phyloP scores from a whole-genome alignment of 768 basidiomycete genomes.

The Dendrothele bispora region DNA sequence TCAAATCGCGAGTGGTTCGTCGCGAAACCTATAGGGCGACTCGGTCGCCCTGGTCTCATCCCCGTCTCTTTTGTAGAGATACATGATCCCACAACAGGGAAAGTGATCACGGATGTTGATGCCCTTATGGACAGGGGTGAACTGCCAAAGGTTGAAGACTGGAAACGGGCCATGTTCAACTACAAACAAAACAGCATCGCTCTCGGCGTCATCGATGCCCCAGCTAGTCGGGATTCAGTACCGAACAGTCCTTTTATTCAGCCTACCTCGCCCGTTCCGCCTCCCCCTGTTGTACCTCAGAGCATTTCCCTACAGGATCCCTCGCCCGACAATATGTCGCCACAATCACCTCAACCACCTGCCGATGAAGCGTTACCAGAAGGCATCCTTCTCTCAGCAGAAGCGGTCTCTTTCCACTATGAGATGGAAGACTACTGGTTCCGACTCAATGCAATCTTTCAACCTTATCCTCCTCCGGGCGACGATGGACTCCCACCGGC shows the following conservation, averaged over 20 bases:
- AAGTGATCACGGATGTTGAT: constrained; percentile 72
- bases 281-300: constrained; percentile 16
- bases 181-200: constrained; percentile 98
- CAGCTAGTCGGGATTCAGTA: constrained; percentile 40
- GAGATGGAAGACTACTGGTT: constrained; percentile 99
- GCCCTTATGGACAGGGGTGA: constrained; percentile 83
- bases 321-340: constrained; percentile 22
- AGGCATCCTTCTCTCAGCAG: constrained; percentile 83
- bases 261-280: constrained; percentile 15
- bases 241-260: constrained; percentile 41
- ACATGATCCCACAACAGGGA: constrained; percentile 86
- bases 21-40: constrained; percentile 93
- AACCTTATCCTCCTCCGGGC: constrained; percentile 71
- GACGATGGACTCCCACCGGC: constrained; percentile 59
- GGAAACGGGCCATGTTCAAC: constrained; percentile 92
- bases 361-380: constrained; percentile 60
- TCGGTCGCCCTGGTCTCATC: constrained; percentile 95
- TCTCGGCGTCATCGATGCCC: constrained; percentile 83
- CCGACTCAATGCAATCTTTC: constrained; percentile 85
- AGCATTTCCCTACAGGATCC: constrained; percentile 25
- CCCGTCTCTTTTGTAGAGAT: constrained; percentile 97
- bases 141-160: constrained; percentile 96
- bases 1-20: constrained; percentile 99
- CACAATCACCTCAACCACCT: constrained; percentile 28
- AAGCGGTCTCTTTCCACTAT: constrained; percentile 95